Evolutionary conservation across 495 filamentous ascomycete genomes (phyloP), one percentile per base, ranked within the genome.

Genomic region (Viridothelium virens): DNA sequence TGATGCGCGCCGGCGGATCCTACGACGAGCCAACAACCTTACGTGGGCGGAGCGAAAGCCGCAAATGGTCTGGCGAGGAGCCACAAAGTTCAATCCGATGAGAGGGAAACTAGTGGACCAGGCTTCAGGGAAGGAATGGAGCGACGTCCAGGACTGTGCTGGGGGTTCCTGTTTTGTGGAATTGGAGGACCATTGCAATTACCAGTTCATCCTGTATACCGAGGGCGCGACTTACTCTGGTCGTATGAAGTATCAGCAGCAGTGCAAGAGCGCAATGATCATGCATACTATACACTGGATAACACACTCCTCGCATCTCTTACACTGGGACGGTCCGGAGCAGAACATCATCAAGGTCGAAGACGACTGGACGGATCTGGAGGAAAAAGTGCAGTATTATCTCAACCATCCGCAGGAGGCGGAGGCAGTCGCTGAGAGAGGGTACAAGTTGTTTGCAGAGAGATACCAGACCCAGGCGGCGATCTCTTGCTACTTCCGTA

Each of bases 141-240:
- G 25, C 3, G 69, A 69, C 34, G 68, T 71, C n/a, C 36, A 64
- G 37, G 41, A 44, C 14, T 44, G 41, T 44, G 41, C 7, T 1
- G 41, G 41, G 63, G 65, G 74, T 70, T 78, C 56, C 46, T 80
- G 80, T 66, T 71, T 81, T 3, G 71, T 82, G 38, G 72, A 75
- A 1, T 81, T 84, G 47, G 78, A 82, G 59, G 83, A 88, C n/a
- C 81, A 85, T 65, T 88, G 86, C 69, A 72, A 75, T 12, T 89
- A 86, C 68, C 80, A 82, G 77, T 86, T 82, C 70, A 71, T 86
- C 14, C 79, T 79, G 3, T 83, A 88, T 39, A 82, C 83, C 0
- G 84, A 87, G 70, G 86, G 69, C 12, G 48, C 56, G 9, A 65
- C 44, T 38, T 87, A 82, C 76, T 85, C 83, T 4, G 85, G 83